Evolutionary conservation across 2,329 filamentous ascomycete species (phyloP), one percentile per base, ranked within the genome.

Genomic region (Pleurostoma richardsiae): DNA sequence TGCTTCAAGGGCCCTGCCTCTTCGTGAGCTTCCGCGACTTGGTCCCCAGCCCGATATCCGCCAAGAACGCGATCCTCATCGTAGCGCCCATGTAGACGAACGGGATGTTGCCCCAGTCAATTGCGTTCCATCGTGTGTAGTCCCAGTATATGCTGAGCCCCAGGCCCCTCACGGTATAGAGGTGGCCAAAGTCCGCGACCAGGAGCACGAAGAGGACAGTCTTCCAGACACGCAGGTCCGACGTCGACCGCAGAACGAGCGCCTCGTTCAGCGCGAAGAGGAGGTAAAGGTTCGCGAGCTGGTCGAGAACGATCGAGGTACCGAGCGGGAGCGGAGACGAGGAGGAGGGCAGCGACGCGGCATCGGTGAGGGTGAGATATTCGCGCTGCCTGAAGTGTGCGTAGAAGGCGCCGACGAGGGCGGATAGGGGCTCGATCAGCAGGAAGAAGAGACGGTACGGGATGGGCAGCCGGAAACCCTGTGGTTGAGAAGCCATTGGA

Each of bases 231-330:
- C 73, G 71, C 31, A 84, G 59, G 66, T 90, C 83, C 43, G 70
- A 69, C 5, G 87, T 88, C 11, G 79, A 74, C 39, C 88, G 82
- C 53, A 92, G 74, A 10, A 92, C 83, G 28, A 90, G 67, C 2
- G 85, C 86, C 67, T 94, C 87, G 67, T 86, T 89, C 58, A 92
- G 66, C 46, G 85, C 81, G 64, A 91, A 88, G 48, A 88, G 77
- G 38, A 91, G 65, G 67, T 91, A 92, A 52, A 91, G 72, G 65
- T 90, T 91, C 40, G 85, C 85, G 30, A 92, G 77, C 67, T 92
- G 88, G 19, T 82, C 81, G 56, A 91, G 72, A 39, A 82, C 81
- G 49, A 90, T 80, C 7, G 79, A 77, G 1, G 85, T 86, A 39
- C 74, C 76, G 33, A 77, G 67, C 2, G 85, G 80, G 5, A 84